Evolutionary conservation across 2,329 filamentous ascomycete genomes (phyloP).

Genomic region (Chaetomium sp.): DNA sequence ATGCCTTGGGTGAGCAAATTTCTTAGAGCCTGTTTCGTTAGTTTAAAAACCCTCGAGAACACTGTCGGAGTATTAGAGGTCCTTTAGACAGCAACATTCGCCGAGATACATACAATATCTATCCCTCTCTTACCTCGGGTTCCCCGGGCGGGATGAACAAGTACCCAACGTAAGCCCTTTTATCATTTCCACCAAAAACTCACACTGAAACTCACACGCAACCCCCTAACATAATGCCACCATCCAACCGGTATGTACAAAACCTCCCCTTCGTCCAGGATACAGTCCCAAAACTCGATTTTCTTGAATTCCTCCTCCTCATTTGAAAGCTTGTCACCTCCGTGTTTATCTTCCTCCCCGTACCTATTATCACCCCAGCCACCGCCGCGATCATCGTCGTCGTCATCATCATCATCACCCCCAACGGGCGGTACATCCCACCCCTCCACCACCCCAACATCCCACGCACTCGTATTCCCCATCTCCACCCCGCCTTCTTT

Average conservation of each 20-base stretch:
- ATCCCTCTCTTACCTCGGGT: too few species aligned
- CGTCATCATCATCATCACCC: conserved; percentile 18
- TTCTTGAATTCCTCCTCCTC: conserved; percentile 43
- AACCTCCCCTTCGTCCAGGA: conserved; percentile 75
- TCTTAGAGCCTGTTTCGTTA: too few species aligned
- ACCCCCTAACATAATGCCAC: conserved; percentile 93
- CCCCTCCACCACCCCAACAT: conserved; percentile 64
- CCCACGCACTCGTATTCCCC: conserved; percentile 79
- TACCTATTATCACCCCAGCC: not conserved
- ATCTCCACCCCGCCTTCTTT: conserved; percentile 73
- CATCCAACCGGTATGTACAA: conserved; percentile 88
- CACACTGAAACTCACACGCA: conserved; percentile 85
- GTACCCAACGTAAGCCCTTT: not conserved
- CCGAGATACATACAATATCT: too few species aligned
- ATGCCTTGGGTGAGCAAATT: too few species aligned
- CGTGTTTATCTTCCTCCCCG: conserved; percentile 16
- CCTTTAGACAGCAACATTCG: too few species aligned
- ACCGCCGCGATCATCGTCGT: conserved; percentile 43
- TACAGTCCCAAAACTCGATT: conserved; percentile 65
- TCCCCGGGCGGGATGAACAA: too few species aligned
- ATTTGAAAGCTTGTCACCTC: not conserved
- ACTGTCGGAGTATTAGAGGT: too few species aligned
- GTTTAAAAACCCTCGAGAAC: too few species aligned
- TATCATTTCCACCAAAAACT: conserved; percentile 86
- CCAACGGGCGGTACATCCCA: conserved; percentile 37